Evolutionary conservation across 1,139 yeast genomes (phyloP).

Genomic region (Sugiyamaella sp.): DNA sequence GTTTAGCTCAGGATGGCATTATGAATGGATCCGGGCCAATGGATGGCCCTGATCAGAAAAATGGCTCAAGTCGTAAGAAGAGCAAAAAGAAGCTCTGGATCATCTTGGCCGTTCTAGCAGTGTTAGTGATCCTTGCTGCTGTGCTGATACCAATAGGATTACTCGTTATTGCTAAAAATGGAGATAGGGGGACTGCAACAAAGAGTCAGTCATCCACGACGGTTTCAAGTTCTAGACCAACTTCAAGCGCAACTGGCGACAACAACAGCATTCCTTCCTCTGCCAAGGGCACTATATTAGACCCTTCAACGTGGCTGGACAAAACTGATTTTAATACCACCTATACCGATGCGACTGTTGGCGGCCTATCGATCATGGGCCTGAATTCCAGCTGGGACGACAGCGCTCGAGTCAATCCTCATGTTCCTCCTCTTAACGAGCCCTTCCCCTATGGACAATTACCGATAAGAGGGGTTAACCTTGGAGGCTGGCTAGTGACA

Average conservation of each 20-base stretch:
- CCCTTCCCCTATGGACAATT: slow-evolving; percentile 51
- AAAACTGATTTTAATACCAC: slow-evolving; percentile 43
- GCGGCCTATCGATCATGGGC: slow-evolving; percentile 45
- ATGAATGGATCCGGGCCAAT: background rate
- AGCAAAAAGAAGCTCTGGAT: slow-evolving; percentile 6
- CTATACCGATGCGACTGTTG: slow-evolving; percentile 42
- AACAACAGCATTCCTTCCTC: slow-evolving; percentile 30
- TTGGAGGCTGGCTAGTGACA: slow-evolving; percentile 90
- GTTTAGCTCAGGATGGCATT: background rate
- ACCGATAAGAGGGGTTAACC: slow-evolving; percentile 73
- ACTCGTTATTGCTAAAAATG: slow-evolving; percentile 33
- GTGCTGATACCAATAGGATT: slow-evolving; percentile 41
- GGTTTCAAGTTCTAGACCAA: slow-evolving; percentile 9
- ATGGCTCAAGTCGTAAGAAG: background rate
- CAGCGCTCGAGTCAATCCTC: slow-evolving; percentile 34
- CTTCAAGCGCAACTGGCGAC: slow-evolving; percentile 12
- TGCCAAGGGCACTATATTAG: slow-evolving; percentile 38
- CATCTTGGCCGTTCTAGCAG: slow-evolving; percentile 24
- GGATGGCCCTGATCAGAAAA: background rate
- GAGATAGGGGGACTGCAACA: slow-evolving; percentile 2
- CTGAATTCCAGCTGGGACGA: slow-evolving; percentile 41
- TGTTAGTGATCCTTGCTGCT: slow-evolving; percentile 35
- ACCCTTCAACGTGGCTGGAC: slow-evolving; percentile 43
- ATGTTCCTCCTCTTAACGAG: slow-evolving; percentile 38
- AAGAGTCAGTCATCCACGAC: slow-evolving; percentile 7